phyloP scores from a whole-genome alignment of 2,329 filamentous ascomycete genomes.

The Neonectria ditissima region DNA sequence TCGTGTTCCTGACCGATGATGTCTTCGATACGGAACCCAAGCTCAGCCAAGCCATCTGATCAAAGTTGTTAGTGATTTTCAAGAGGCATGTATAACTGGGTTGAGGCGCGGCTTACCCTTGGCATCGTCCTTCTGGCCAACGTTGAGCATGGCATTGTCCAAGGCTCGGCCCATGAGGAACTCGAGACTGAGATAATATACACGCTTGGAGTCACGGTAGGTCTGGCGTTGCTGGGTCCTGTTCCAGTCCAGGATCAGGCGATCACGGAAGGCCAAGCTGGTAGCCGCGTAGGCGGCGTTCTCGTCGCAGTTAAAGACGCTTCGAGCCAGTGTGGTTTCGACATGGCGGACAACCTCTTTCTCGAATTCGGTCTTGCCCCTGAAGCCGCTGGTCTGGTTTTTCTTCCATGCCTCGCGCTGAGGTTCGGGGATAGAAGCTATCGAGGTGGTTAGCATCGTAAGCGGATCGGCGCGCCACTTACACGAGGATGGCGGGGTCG shows the following conservation, averaged over 20 bases:
- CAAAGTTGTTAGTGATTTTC: constrained; percentile 27
- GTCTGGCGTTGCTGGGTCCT: constrained; percentile 97
- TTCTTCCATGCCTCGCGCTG: constrained; percentile 84
- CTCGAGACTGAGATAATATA: constrained; percentile 97
- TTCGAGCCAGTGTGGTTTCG: constrained; percentile 94
- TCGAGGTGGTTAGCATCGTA: constrained; percentile 26
- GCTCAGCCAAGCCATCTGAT: constrained; percentile 83
- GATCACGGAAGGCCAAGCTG: constrained; percentile 91
- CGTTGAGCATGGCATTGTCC: constrained; percentile 98
- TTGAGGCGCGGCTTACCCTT: constrained; percentile 66
- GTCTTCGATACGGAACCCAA: constrained; percentile 97
- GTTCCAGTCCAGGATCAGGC: constrained; percentile 96
- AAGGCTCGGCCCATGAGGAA: constrained; percentile 97
- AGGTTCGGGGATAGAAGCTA: constrained; percentile 85
- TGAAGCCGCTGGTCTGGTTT: constrained; percentile 75
- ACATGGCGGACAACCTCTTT: constrained; percentile 91
- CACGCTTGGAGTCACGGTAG: constrained; percentile 87
- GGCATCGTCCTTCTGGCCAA: constrained; percentile 87
- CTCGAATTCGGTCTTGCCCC: constrained; percentile 85
- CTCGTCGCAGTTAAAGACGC: constrained; percentile 98
- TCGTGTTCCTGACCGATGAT: constrained; percentile 95
- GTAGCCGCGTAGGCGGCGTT: constrained; percentile 91
- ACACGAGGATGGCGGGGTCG: constrained; percentile 14
- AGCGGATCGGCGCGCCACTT: constrained; percentile 13
- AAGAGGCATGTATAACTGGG: neutral